Conservation (phyloP, 2,329 filamentous ascomycete genomes). For the Colletotrichum filicis region DNA sequence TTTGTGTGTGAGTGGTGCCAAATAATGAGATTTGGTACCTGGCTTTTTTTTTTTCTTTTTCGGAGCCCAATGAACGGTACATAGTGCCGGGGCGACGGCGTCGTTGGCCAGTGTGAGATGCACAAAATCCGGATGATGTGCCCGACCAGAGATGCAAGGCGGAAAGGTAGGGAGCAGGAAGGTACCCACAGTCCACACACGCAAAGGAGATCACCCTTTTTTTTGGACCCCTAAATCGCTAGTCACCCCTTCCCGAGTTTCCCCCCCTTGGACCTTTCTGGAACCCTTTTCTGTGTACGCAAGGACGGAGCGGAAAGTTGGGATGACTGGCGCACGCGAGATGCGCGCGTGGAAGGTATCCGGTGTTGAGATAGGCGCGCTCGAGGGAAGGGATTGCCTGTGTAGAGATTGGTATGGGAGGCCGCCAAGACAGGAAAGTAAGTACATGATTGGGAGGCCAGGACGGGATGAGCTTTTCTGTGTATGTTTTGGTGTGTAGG, state of each 20-base stretch:
- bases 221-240: not conserved
- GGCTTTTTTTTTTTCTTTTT: not conserved
- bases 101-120: not conserved
- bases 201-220: not conserved
- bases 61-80: not conserved
- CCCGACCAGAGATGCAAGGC: not conserved
- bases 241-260: not conserved
- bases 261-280: not conserved
- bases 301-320: not conserved
- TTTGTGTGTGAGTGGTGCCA: not conserved
- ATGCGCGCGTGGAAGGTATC: not conserved
- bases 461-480: not conserved
- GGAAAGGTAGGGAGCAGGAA: no score
- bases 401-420: not conserved
- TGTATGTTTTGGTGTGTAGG: conserved; percentile 1
- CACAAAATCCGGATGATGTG: not conserved
- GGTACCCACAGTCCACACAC: not conserved
- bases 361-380: not conserved
- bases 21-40: not conserved
- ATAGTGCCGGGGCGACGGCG: not conserved
- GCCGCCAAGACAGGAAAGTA: not conserved
- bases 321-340: not conserved
- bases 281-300: not conserved
- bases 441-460: no score
- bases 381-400: conserved; percentile 5